phyloP scores from a whole-genome alignment of 2,329 filamentous ascomycete species.

The Trichoderma aggressivum region DNA sequence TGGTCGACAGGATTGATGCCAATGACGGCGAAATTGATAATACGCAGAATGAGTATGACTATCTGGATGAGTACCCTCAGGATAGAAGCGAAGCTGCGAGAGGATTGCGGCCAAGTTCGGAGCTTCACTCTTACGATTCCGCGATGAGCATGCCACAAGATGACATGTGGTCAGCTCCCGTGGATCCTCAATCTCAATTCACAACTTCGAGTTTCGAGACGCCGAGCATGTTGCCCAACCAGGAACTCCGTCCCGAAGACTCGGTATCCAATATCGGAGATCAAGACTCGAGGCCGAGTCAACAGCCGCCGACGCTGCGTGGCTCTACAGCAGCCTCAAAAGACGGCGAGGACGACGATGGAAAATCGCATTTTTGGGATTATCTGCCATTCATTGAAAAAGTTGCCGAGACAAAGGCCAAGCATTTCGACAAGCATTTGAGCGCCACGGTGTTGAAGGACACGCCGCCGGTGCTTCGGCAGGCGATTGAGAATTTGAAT shows the following conservation, averaged over 20 bases:
- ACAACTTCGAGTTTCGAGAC: not conserved
- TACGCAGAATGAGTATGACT: not conserved
- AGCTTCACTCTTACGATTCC: not conserved
- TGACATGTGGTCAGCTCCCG: not conserved
- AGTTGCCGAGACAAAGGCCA: not conserved
- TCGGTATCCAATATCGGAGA: not conserved
- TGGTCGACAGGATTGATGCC: not conserved
- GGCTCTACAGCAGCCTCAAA: not conserved
- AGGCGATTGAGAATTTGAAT: conserved; percentile 21
- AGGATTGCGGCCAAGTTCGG: not conserved
- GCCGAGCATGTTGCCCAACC: not conserved
- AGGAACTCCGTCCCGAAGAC: conserved; percentile 7
- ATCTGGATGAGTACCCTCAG: not conserved
- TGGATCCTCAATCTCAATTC: not conserved
- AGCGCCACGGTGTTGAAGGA: conserved; percentile 15
- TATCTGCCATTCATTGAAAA: conserved; percentile 1
- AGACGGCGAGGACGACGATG: not conserved
- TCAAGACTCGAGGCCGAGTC: not conserved
- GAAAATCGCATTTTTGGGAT: not conserved
- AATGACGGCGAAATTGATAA: not conserved
- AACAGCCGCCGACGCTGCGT: not conserved
- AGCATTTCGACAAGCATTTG: conserved; percentile 16
- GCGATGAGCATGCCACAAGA: not conserved
- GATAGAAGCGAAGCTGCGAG: not conserved
- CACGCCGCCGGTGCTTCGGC: conserved; percentile 13